phyloP scores from a whole-genome alignment of 495 filamentous ascomycete genomes.

The Penicillium bovifimosum region DNA sequence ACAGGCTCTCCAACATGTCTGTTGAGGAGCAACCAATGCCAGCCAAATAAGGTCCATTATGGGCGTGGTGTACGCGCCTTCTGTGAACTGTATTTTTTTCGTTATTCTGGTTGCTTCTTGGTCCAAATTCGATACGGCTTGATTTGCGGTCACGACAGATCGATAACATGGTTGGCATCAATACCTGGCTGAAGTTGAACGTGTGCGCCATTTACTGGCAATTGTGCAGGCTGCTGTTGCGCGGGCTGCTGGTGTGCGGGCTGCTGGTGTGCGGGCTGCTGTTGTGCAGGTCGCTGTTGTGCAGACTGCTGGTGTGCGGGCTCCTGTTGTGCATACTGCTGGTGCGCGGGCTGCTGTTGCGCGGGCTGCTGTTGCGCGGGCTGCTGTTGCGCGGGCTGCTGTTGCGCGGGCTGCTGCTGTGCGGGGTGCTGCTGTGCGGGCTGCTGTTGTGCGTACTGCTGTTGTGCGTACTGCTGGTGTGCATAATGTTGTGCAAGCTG shows the following conservation, averaged over 20 bases:
- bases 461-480: no score
- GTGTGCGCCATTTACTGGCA: not conserved
- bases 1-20: constrained; percentile 39
- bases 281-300: no score
- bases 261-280: no score
- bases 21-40: constrained; percentile 35
- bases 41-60: constrained; percentile 12
- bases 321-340: no score
- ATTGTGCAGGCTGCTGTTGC: not conserved
- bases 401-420: no score
- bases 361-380: no score
- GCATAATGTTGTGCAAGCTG: not conserved
- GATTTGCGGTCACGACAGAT: constrained; percentile 5
- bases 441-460: no score
- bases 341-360: no score
- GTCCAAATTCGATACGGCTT: not conserved
- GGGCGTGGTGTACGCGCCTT: not conserved
- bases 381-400: no score
- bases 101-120: not conserved
- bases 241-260: no score
- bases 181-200: not conserved
- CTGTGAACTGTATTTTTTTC: not conserved
- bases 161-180: not conserved
- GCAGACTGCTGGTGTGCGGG: no score
- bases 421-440: no score